Percentiles rank a stretch among this genome's conserved stretches.
Evolutionary conservation across 352 stramenopile species (phyloP).

Genomic region (Globisporangium polare): DNA sequence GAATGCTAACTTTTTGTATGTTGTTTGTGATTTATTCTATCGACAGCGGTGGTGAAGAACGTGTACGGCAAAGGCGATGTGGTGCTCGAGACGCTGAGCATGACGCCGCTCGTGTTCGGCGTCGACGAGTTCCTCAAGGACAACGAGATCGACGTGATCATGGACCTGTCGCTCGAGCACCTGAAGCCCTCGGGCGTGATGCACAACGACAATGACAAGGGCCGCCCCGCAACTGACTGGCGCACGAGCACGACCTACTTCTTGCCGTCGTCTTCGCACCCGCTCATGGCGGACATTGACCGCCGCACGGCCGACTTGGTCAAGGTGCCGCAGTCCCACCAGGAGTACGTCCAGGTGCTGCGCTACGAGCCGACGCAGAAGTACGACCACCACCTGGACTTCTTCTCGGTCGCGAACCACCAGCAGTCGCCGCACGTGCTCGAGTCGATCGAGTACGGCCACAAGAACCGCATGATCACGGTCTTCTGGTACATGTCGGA

Average conservation of each 20-base stretch:
- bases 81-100: slow-evolving; percentile 55
- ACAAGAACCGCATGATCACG: slow-evolving; percentile 79
- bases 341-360: slow-evolving; percentile 67
- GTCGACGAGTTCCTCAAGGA: slow-evolving; percentile 71
- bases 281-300: slow-evolving; percentile 47
- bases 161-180: slow-evolving; percentile 57
- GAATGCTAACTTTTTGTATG: neutral
- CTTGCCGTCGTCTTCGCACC: slow-evolving; percentile 40
- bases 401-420: slow-evolving; percentile 38
- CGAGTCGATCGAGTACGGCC: slow-evolving; percentile 45
- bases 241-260: slow-evolving; percentile 75
- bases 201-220: slow-evolving; percentile 53
- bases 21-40: neutral
- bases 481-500: slow-evolving; percentile 87
- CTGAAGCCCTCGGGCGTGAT: slow-evolving; percentile 52
- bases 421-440: slow-evolving; percentile 36
- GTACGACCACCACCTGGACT: slow-evolving; percentile 68
- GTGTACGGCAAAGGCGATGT: slow-evolving; percentile 37
- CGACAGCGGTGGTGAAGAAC: slow-evolving; percentile 31
- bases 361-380: slow-evolving; percentile 66
- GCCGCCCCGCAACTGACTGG: slow-evolving; percentile 57
- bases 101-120: slow-evolving; percentile 59
- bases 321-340: slow-evolving; percentile 52
- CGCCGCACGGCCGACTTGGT: slow-evolving; percentile 49
- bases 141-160: slow-evolving; percentile 65